Evolutionary conservation across 2,329 filamentous ascomycete genomes (phyloP).

Genomic region (Incumbomyces delicatus): DNA sequence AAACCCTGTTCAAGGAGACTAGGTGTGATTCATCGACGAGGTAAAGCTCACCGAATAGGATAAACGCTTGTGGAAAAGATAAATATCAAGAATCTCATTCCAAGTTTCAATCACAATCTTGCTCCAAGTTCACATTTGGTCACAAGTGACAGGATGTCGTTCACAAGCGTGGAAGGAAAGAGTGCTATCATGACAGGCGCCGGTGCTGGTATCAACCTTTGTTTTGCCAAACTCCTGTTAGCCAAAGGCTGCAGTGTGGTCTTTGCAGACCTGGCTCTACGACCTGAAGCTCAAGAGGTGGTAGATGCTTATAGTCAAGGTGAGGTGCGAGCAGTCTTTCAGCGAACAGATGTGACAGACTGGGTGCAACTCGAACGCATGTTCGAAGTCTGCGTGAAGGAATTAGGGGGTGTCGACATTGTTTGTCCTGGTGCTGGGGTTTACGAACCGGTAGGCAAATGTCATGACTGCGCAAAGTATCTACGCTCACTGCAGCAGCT

Average conservation of each 20-base stretch:
- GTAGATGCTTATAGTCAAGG: slow-evolving; percentile 28
- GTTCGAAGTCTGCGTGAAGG: slow-evolving; percentile 38
- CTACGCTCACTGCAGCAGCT: slow-evolving; percentile 13
- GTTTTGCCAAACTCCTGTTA: slow-evolving; percentile 32
- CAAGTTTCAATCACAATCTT: too few relatives aligned
- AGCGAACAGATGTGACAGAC: slow-evolving; percentile 36
- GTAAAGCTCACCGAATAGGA: too few relatives aligned
- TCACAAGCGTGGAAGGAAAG: slow-evolving; percentile 4
- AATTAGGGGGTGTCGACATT: slow-evolving; percentile 40
- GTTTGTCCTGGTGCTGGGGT: slow-evolving; percentile 39
- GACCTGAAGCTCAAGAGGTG: slow-evolving; percentile 32
- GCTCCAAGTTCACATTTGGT: too few relatives aligned
- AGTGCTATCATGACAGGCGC: slow-evolving; percentile 11
- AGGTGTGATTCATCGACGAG: too few relatives aligned
- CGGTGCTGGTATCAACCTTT: slow-evolving; percentile 34
- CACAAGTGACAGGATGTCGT: neutral
- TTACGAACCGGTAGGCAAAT: slow-evolving; percentile 22
- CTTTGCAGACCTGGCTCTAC: slow-evolving; percentile 34
- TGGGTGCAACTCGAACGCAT: slow-evolving; percentile 40
- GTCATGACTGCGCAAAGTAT: neutral
- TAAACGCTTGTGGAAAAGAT: too few relatives aligned
- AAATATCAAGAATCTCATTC: too few relatives aligned
- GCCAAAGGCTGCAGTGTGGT: slow-evolving; percentile 36
- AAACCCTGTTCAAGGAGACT: too few relatives aligned
- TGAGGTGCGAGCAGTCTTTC: slow-evolving; percentile 30